Evolutionary conservation across 2,329 filamentous ascomycete species (phyloP).

Genomic region (Beauveria caledonica): DNA sequence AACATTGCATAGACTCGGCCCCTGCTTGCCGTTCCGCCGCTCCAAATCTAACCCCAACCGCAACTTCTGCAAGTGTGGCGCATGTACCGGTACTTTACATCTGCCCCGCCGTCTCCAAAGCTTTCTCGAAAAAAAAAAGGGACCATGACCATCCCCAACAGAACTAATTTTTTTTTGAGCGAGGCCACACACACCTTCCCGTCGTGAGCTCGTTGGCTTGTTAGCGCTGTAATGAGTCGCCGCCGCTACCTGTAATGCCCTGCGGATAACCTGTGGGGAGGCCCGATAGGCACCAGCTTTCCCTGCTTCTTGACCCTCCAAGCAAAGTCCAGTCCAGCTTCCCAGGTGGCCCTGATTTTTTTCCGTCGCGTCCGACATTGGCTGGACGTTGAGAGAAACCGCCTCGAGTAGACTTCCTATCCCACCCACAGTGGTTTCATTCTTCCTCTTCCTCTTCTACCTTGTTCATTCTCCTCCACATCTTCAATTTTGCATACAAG

Average conservation of each 20-base stretch:
- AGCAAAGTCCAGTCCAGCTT: conserved; percentile 1
- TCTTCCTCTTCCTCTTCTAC: conserved; percentile 7
- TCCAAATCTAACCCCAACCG: not conserved
- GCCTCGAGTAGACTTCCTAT: conserved; percentile 6
- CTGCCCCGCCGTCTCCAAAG: conserved; percentile 18
- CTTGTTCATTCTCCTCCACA: conserved; percentile 7
- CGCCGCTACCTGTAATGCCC: not conserved
- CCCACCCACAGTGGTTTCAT: conserved; percentile 5
- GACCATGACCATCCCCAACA: conserved; percentile 31
- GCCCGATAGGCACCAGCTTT: not conserved
- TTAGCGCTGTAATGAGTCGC: not conserved
- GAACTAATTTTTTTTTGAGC: conserved; percentile 28
- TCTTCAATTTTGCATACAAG: conserved; percentile 7
- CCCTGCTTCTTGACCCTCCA: not conserved
- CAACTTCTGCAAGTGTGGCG: not conserved
- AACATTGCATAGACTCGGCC: conserved; percentile 6
- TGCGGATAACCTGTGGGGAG: not conserved
- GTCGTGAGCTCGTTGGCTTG: not conserved
- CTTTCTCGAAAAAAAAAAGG: conserved; percentile 9
- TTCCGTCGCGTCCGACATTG: conserved; percentile 9
- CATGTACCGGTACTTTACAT: conserved; percentile 12
- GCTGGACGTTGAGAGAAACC: conserved; percentile 9
- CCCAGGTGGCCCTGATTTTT: conserved; percentile 2
- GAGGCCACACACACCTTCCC: not conserved
- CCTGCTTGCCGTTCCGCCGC: not conserved